Base-by-base conservation (phyloP, 805 yeast genomes). In the Ogataea dorogensis region DNA sequence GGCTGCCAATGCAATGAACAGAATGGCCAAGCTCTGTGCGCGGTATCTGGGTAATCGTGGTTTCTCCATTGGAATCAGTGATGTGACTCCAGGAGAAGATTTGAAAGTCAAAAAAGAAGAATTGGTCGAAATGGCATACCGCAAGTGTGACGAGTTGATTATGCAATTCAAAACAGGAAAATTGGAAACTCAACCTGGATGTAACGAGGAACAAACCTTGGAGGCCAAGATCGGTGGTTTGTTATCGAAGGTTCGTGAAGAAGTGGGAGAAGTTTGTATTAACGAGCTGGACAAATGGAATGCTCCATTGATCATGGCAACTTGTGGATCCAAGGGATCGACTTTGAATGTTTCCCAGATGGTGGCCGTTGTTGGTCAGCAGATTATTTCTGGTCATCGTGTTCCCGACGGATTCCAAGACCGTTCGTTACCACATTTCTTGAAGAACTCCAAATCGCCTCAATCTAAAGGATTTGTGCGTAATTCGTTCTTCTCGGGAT, bases 331-430 rank as follows among this genome's bases (percentile, higher is more conserved):
- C 26, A 93, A 93, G 63, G 99, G 99, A 64, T 93, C 98, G 24
- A 88, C 96, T 0, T 75, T 94, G 45, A 93, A 93, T 63, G 98
- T 93, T 19, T 93, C 98, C 10, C 99, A 93, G 70, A 93, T 93
- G 99, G 98, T 93, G 73, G 99, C 99, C 0, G 96, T 91, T 59
- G 98, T 93, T 18, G 98, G 98, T 37, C 99, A 93, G 68, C 99
- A 93, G 65, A 93, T 93, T 69, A 93, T 93, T 51, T 81, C 96
- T 4, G 99, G 99, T 64, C 86, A 87, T 59, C 95, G 99, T 75
- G 98, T 93, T 44, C 98, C 98, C 16, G 96, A 93, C 71, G 99
- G 99, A n/a, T 93, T 93, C 74, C 98, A 93, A 64, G 98, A 93
- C 66, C 80, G 99, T 64, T 87, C 98, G 0, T 68, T 93, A 50